A percentile compares a stretch with the other conserved stretches of the same genome.
These are phyloP conservation scores for Raffaelea albimanens DNA, from an alignment of 2,329 filamentous ascomycete species.

Conservation along the genomic window DNA sequence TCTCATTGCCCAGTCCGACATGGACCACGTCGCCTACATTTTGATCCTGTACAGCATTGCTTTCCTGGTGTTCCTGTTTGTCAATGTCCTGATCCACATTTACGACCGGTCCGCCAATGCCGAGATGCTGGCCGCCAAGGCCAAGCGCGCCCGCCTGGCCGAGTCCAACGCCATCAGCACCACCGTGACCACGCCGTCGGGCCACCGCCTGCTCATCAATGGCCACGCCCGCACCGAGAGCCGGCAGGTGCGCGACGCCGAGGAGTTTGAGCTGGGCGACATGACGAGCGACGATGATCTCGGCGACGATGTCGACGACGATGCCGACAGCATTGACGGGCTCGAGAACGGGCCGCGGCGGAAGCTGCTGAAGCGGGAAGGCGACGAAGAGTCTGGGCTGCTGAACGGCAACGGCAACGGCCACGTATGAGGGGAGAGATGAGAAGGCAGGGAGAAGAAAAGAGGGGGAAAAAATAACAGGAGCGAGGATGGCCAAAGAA, in stretches of 20 bases:
- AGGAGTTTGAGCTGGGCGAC: conserved; percentile 89
- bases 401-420: conserved; percentile 13
- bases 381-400: conserved; percentile 17
- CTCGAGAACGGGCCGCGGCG: conserved; percentile 32
- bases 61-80: conserved; percentile 84
- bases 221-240: conserved; percentile 33
- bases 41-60: conserved; percentile 85
- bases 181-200: background rate
- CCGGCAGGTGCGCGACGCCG: conserved; percentile 62
- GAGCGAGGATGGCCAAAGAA: too few species aligned
- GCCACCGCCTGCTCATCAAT: conserved; percentile 15
- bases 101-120: conserved; percentile 57
- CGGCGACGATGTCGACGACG: conserved; percentile 71
- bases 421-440: conserved; percentile 1
- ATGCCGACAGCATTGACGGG: conserved; percentile 64
- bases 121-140: conserved; percentile 10
- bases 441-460: too few species aligned
- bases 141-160: background rate
- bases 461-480: too few species aligned
- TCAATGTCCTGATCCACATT: conserved; percentile 74
- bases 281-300: conserved; percentile 84
- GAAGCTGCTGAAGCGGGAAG: conserved; percentile 22
- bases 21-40: conserved; percentile 87
- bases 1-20: conserved; percentile 60
- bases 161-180: background rate